Conservation (phyloP, 805 yeast genomes). For the Priceomyces haplophilus region DNA sequence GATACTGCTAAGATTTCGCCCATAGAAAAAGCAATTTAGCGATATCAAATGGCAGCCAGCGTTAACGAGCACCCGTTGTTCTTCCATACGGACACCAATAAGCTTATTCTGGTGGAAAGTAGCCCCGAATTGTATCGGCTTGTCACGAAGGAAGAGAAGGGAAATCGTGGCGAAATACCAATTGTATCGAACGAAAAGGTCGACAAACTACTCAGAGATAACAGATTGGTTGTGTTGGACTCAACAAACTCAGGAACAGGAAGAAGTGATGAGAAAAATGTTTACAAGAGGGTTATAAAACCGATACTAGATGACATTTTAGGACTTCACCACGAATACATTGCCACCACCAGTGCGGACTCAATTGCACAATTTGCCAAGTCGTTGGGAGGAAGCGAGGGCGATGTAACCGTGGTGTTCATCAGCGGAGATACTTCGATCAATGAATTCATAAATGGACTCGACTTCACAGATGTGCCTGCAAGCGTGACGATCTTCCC, state of each 20-base stretch:
- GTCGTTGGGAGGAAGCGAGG: slow-evolving; percentile 16
- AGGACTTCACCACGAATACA: slow-evolving; percentile 33
- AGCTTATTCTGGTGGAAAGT: neutral
- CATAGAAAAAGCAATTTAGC: no score
- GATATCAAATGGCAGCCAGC: neutral
- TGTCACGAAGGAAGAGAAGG: neutral
- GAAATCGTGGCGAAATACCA: neutral
- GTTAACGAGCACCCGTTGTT: neutral
- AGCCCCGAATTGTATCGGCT: neutral
- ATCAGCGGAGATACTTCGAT: slow-evolving; percentile 87
- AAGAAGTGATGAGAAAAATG: slow-evolving; percentile 23
- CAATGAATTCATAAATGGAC: slow-evolving; percentile 66
- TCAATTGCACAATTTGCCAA: slow-evolving; percentile 42
- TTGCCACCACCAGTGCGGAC: slow-evolving; percentile 40
- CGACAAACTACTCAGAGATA: neutral
- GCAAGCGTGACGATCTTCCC: slow-evolving; percentile 25
- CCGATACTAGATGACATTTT: slow-evolving; percentile 46
- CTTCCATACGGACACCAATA: slow-evolving; percentile 1
- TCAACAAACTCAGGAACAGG: slow-evolving; percentile 51
- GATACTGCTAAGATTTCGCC: no score
- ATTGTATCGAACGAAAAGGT: neutral
- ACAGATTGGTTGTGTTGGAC: slow-evolving; percentile 34
- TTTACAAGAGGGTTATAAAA: slow-evolving; percentile 41
- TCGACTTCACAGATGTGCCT: slow-evolving; percentile 13
- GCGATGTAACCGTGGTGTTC: slow-evolving; percentile 47